Conservation (phyloP, 2,329 filamentous ascomycete species). For the Microsporum canis region DNA sequence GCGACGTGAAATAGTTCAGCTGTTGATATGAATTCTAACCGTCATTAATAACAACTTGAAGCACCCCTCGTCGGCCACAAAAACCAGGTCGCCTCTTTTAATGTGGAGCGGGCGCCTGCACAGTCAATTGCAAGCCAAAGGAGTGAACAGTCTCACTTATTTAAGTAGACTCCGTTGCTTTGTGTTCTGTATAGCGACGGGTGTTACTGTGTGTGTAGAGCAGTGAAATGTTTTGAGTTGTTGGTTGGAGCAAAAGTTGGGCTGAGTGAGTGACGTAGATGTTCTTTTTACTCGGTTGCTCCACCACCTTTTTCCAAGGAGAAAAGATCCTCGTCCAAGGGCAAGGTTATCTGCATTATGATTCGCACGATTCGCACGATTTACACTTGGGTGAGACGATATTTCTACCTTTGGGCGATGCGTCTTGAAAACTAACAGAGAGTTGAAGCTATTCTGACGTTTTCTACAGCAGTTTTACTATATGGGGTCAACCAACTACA, state of each 20-base stretch:
- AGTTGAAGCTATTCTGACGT: too few relatives aligned
- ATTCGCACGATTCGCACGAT: too few relatives aligned
- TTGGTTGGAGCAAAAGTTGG: neutral
- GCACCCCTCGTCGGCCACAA: neutral
- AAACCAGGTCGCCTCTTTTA: neutral
- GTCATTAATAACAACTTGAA: neutral
- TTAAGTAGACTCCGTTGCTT: neutral
- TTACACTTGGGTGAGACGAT: too few relatives aligned
- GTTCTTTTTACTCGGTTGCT: neutral
- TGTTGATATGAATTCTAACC: neutral
- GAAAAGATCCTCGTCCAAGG: neutral
- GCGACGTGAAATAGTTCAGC: neutral
- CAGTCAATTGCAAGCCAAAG: neutral
- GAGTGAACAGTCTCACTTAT: neutral
- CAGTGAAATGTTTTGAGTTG: neutral
- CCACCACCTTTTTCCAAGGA: neutral
- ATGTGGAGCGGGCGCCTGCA: neutral
- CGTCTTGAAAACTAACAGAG: too few relatives aligned
- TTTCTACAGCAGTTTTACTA: too few relatives aligned
- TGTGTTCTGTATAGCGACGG: neutral
- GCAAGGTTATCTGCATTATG: neutral
- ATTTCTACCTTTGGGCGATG: too few relatives aligned
- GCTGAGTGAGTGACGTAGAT: neutral
- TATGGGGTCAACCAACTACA: too few relatives aligned
- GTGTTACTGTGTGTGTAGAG: neutral